These are phyloP conservation scores for Myrica gale DNA, from an alignment of 306 rosid genomes.

Conservation along the genomic window DNA sequence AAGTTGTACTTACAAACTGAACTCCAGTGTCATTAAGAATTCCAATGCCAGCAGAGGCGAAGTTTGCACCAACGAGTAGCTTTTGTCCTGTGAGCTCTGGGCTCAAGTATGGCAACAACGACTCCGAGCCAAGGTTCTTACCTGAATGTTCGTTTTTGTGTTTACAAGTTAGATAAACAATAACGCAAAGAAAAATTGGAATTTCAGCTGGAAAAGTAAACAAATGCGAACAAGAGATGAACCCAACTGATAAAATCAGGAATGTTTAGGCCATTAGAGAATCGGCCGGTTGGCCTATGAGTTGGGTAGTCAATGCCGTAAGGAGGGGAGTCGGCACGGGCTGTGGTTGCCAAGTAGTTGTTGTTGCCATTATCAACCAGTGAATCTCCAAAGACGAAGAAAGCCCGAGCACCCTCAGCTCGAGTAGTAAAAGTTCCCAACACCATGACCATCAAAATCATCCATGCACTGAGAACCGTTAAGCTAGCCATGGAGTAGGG, in stretches of 20 bases:
- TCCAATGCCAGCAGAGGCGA: slow-evolving; percentile 93
- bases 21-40: slow-evolving; percentile 84
- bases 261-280: slow-evolving; percentile 69
- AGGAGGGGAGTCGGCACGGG: slow-evolving; percentile 70
- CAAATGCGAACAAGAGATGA: too few species aligned
- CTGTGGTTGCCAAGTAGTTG: slow-evolving; percentile 55
- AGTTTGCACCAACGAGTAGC: slow-evolving; percentile 78
- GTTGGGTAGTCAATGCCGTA: slow-evolving; percentile 65
- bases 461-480: too few species aligned
- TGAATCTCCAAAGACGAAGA: slow-evolving; percentile 70
- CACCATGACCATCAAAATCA: too few species aligned
- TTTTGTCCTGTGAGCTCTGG: slow-evolving; percentile 54
- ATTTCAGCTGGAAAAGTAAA: neutral
- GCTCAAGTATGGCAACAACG: slow-evolving; percentile 80
- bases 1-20: slow-evolving; percentile 62
- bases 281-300: slow-evolving; percentile 55
- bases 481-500: too few species aligned
- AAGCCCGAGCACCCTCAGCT: slow-evolving; percentile 37
- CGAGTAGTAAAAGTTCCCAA: too few species aligned
- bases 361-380: slow-evolving; percentile 69
- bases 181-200: neutral
- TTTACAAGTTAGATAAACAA: too few species aligned
- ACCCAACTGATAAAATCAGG: slow-evolving; percentile 59
- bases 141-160: slow-evolving; percentile 34
- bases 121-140: slow-evolving; percentile 63